Percentiles rank a stretch among this genome's conserved stretches.
Evolutionary conservation across 108 stramenopile species (phyloP).

Genomic region (Nitzschia putrida): DNA sequence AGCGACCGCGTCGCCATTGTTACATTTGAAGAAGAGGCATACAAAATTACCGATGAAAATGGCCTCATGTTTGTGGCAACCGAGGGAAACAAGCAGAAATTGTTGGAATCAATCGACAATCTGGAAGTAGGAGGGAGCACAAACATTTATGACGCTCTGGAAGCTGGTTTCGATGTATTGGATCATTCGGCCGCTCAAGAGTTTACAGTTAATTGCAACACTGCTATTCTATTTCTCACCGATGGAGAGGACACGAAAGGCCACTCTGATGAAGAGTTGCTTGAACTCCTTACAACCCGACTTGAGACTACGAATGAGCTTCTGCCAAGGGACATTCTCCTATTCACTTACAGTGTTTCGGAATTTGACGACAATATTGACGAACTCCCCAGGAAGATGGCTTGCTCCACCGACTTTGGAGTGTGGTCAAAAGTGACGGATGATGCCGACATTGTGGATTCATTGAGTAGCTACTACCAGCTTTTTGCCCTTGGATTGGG

Average conservation of each 20-base stretch:
- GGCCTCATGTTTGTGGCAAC: constrained; percentile 38
- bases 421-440: neutral
- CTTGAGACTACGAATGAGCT: neutral
- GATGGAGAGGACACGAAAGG: neutral
- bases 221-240: constrained; percentile 6
- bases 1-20: constrained; percentile 52
- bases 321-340: neutral
- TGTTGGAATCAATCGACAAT: neutral
- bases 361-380: neutral
- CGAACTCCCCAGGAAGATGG: neutral
- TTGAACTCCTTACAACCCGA: neutral
- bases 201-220: constrained; percentile 14
- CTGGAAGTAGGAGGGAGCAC: constrained; percentile 1
- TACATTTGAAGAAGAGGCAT: constrained; percentile 25
- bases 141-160: constrained; percentile 24
- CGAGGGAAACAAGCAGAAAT: constrained; percentile 6
- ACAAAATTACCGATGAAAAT: constrained; percentile 26
- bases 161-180: constrained; percentile 18
- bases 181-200: constrained; percentile 4
- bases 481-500: constrained; percentile 57
- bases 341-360: neutral
- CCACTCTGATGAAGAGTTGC: neutral
- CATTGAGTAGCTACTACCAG: constrained; percentile 54
- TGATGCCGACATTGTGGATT: constrained; percentile 22
- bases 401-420: neutral